A percentile compares a stretch with the other conserved stretches of the same genome.
Conservation (phyloP, 257 asterid genomes). For the Petrea volubilis region DNA sequence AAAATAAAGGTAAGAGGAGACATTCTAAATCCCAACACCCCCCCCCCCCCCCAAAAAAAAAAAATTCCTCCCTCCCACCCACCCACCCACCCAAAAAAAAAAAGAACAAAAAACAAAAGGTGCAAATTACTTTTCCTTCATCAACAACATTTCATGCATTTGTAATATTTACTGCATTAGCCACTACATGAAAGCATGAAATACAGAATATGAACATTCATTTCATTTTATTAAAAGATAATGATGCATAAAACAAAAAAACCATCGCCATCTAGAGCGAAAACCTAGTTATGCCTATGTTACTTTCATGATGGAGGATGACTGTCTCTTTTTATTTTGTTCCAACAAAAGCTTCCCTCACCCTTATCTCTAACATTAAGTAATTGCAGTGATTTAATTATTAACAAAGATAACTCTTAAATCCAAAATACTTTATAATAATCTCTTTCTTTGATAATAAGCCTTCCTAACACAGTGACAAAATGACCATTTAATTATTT, state of each 20-base stretch:
- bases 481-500: neutral
- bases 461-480: neutral
- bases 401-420: neutral
- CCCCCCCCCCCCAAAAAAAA: too few relatives aligned
- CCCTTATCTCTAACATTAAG: conserved; percentile 4
- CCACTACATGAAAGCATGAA: neutral
- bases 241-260: neutral
- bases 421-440: neutral
- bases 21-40: too few relatives aligned
- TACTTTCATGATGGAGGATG: conserved; percentile 20
- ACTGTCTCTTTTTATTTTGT: conserved; percentile 2
- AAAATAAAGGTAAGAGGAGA: neutral
- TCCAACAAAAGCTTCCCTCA: neutral
- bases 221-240: neutral
- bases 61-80: too few relatives aligned
- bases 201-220: conserved; percentile 12
- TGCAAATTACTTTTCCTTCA: neutral
- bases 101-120: conserved; percentile 3
- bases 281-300: neutral
- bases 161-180: conserved; percentile 1
- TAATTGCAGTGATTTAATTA: neutral
- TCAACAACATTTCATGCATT: neutral
- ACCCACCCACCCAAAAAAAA: too few relatives aligned
- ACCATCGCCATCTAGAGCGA: conserved; percentile 14
- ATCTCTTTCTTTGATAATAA: neutral